A percentile compares a stretch with the other conserved stretches of the same genome.
These are phyloP conservation scores for Xylaria flabelliformis DNA, from an alignment of 495 filamentous ascomycete genomes.

Conservation along the genomic window DNA sequence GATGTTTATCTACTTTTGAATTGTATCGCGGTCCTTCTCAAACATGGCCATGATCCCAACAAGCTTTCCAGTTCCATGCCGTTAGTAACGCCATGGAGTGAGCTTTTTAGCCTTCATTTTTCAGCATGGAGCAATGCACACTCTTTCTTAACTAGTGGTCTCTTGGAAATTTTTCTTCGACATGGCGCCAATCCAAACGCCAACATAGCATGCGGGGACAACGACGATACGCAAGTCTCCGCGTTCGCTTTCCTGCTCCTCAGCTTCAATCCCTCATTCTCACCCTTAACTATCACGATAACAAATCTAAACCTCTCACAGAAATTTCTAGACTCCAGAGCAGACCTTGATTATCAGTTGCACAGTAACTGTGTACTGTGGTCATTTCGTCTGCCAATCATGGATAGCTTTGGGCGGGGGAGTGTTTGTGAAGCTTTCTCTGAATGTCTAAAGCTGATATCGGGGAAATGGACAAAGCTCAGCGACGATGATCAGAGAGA, in stretches of 20 bases:
- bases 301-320: not conserved
- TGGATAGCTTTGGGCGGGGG: not conserved
- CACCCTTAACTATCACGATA: not conserved
- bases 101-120: not conserved
- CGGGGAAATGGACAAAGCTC: not conserved
- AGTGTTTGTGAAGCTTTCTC: not conserved
- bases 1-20: not conserved
- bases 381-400: not conserved
- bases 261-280: not conserved
- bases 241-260: not conserved
- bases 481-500: not conserved
- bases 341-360: not conserved
- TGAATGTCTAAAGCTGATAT: not conserved
- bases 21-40: not conserved
- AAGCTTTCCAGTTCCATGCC: not conserved
- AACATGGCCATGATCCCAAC: not conserved
- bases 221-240: not conserved
- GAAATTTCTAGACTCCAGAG: not conserved
- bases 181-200: not conserved
- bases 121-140: fast-evolving
- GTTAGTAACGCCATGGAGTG: not conserved
- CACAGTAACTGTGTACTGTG: not conserved
- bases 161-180: not conserved
- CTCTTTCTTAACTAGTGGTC: not conserved
- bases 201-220: not conserved